A percentile compares a stretch with the other conserved stretches of the same genome.
phyloP scores from a whole-genome alignment of 306 rosid genomes.

The Bauhinia variegata region DNA sequence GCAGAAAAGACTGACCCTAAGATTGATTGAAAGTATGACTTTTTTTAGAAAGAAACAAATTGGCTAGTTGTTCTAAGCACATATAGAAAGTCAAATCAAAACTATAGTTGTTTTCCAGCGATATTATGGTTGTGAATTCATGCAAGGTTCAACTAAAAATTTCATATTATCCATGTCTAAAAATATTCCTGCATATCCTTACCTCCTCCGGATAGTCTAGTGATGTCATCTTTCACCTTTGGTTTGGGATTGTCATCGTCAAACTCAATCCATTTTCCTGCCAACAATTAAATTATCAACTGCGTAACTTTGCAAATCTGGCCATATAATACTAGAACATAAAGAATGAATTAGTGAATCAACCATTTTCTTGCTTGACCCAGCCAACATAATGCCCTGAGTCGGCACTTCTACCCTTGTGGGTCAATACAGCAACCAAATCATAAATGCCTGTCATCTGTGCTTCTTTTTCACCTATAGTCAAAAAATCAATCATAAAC shows the following conservation, averaged over 20 bases:
- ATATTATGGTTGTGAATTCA: background rate
- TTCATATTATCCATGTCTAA: background rate
- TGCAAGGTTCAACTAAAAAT: conserved; percentile 12
- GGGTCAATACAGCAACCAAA: conserved; percentile 96
- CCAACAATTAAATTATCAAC: conserved; percentile 32
- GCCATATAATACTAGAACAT: conserved; percentile 19
- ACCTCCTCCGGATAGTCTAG: conserved; percentile 99
- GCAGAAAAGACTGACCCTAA: background rate
- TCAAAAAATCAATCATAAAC: conserved; percentile 40
- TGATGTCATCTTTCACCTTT: conserved; percentile 77
- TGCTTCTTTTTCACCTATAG: conserved; percentile 56
- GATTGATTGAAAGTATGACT: background rate
- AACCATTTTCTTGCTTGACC: conserved; percentile 99
- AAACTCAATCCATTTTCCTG: conserved; percentile 95
- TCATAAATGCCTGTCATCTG: conserved; percentile 93
- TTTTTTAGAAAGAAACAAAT: too few relatives aligned
- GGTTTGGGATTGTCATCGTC: conserved; percentile 86
- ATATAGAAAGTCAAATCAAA: background rate
- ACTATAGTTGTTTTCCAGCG: background rate
- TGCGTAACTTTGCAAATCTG: conserved; percentile 8
- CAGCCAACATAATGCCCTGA: conserved; percentile 97
- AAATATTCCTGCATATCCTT: conserved; percentile 36
- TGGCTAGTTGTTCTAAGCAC: background rate
- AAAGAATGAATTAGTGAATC: conserved; percentile 49
- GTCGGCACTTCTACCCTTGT: conserved; percentile 99